A percentile compares a stretch with the other conserved stretches of the same genome.
These are phyloP conservation scores for Marasmius tenuissimus DNA, from an alignment of 1,284 basidiomycete species.

Conservation along the genomic window DNA sequence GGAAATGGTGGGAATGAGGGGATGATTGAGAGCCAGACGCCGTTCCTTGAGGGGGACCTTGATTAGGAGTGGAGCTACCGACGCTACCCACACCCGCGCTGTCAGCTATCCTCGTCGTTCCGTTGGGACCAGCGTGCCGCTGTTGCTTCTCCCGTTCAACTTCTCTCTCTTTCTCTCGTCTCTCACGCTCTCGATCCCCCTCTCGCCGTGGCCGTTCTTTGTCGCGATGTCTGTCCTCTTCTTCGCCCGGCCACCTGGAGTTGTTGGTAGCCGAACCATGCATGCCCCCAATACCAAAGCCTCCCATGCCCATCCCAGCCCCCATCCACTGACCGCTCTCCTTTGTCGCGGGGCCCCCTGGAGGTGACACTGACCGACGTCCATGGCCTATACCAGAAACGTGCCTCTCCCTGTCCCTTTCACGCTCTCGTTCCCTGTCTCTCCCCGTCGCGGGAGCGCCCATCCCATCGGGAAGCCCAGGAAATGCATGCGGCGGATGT, in stretches of 20 bases:
- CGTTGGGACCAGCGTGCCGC: neutral
- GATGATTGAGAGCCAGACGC: neutral
- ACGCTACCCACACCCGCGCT: neutral
- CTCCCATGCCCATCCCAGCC: slow-evolving; percentile 24
- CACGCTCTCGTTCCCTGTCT: neutral
- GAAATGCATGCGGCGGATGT: neutral
- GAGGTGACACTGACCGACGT: slow-evolving; percentile 8
- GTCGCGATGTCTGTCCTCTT: slow-evolving; percentile 9
- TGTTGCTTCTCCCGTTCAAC: slow-evolving; percentile 7
- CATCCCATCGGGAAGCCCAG: neutral
- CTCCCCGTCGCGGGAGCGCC: neutral
- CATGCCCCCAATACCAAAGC: slow-evolving; percentile 14
- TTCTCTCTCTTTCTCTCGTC: slow-evolving; percentile 12
- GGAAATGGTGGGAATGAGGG: slow-evolving; percentile 4
- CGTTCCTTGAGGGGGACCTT: slow-evolving; percentile 1
- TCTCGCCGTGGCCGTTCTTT: slow-evolving; percentile 12
- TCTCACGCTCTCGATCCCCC: slow-evolving; percentile 23
- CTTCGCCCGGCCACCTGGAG: slow-evolving; percentile 15
- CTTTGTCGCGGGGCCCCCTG: slow-evolving; percentile 6
- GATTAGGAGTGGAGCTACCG: neutral
- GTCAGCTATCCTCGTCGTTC: neutral
- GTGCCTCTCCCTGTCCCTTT: neutral
- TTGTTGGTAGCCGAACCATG: slow-evolving; percentile 17
- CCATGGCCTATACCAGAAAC: neutral
- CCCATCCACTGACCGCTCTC: slow-evolving; percentile 27